phyloP scores from a whole-genome alignment of 1,284 basidiomycete species.

The Apiotrichum sp. region DNA sequence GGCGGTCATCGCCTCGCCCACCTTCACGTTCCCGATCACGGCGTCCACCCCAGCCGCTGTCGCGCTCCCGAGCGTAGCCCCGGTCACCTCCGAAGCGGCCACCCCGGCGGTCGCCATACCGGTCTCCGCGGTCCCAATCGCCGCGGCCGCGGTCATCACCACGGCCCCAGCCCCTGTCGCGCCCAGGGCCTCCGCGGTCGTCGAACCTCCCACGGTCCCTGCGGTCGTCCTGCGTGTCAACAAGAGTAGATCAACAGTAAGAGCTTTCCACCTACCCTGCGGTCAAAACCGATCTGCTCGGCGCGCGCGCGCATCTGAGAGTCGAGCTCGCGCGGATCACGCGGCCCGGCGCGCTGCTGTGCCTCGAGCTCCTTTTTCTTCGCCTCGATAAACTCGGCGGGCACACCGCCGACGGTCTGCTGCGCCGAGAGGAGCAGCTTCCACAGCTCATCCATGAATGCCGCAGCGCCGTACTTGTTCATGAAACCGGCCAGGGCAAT shows the following conservation, averaged over 20 bases:
- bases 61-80: conserved; percentile 1
- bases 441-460: conserved; percentile 88
- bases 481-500: conserved; percentile 90
- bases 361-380: conserved; percentile 90
- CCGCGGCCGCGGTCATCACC: conserved; percentile 3
- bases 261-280: conserved; percentile 3
- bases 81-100: not conserved
- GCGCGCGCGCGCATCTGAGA: conserved; percentile 15
- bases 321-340: conserved; percentile 5
- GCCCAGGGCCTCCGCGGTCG: not conserved
- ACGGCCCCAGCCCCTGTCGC: not conserved
- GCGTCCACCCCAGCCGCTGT: conserved; percentile 9
- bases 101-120: not conserved
- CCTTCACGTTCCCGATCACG: not conserved
- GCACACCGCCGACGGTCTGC: conserved; percentile 79
- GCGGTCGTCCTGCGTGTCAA: conserved; percentile 5
- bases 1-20: not conserved
- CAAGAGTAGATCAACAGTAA: too few relatives aligned
- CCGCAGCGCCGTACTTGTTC: conserved; percentile 57
- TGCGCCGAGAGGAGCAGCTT: conserved; percentile 84
- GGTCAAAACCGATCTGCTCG: conserved; percentile 4
- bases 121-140: not conserved
- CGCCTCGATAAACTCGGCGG: conserved; percentile 85
- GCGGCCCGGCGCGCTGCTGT: conserved; percentile 55
- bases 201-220: conserved; percentile 4